A percentile compares a stretch with the other conserved stretches of the same genome.
Evolutionary conservation across 257 asterid species (phyloP).

Genomic region (Linaria vulgaris): DNA sequence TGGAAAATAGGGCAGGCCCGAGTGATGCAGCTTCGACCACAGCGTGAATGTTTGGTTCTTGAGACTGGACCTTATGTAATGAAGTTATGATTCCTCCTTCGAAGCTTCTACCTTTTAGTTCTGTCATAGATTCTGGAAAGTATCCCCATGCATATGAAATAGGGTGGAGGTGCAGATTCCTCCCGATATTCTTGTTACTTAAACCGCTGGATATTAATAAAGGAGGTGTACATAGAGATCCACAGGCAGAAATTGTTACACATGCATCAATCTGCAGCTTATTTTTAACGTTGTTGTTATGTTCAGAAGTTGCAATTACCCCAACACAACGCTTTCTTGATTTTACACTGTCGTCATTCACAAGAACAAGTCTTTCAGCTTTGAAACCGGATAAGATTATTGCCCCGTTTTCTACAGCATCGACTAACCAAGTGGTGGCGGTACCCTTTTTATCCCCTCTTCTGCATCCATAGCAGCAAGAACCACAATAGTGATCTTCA

Average conservation of each 20-base stretch:
- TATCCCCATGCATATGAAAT: slow-evolving; percentile 78
- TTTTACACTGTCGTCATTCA: slow-evolving; percentile 21
- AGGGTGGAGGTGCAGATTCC: slow-evolving; percentile 86
- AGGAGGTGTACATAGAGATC: slow-evolving; percentile 78
- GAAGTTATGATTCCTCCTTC: slow-evolving; percentile 89
- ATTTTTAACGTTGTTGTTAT: slow-evolving; percentile 28
- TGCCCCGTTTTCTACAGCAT: slow-evolving; percentile 73
- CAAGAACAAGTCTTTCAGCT: slow-evolving; percentile 58
- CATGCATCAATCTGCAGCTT: slow-evolving; percentile 56
- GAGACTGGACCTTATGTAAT: slow-evolving; percentile 59
- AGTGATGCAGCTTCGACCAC: slow-evolving; percentile 61
- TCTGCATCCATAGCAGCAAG: slow-evolving; percentile 86
- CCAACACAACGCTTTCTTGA: slow-evolving; percentile 59
- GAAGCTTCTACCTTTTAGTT: slow-evolving; percentile 52
- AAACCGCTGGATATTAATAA: slow-evolving; percentile 66
- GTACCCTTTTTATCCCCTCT: slow-evolving; percentile 84
- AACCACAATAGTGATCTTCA: slow-evolving; percentile 75
- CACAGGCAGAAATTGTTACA: slow-evolving; percentile 68
- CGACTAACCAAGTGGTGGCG: slow-evolving; percentile 82
- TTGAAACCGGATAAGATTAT: slow-evolving; percentile 71
- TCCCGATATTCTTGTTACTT: slow-evolving; percentile 71
- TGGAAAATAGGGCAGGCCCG: slow-evolving; percentile 68
- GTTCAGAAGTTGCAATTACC: slow-evolving; percentile 51
- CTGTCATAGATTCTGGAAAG: slow-evolving; percentile 56
- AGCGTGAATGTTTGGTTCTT: slow-evolving; percentile 41